A percentile compares a stretch with the other conserved stretches of the same genome.
Evolutionary conservation across 2,329 filamentous ascomycete species (phyloP).

Genomic region (Ramichloridium luteum): DNA sequence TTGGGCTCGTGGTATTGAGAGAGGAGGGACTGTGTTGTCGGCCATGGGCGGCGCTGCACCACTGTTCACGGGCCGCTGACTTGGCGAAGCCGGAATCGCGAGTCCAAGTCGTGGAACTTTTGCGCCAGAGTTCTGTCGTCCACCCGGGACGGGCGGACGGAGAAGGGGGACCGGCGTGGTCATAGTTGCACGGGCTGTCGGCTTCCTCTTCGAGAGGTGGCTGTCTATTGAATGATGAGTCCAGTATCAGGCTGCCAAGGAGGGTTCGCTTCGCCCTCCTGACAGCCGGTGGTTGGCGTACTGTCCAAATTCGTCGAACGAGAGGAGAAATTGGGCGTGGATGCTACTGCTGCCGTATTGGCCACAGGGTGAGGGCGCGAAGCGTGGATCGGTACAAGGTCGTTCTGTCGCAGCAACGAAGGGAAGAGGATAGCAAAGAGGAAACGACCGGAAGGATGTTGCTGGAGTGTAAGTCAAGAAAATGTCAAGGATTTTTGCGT

Average conservation of each 20-base stretch:
- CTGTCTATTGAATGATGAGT: slow-evolving; percentile 25
- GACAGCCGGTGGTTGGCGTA: slow-evolving; percentile 21
- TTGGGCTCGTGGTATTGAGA: slow-evolving; percentile 42
- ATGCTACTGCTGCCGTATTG: too few relatives aligned
- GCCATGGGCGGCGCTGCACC: slow-evolving; percentile 26
- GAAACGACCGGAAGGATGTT: too few relatives aligned
- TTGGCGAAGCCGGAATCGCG: slow-evolving; percentile 80
- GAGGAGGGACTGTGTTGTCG: slow-evolving; percentile 23
- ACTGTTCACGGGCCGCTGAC: slow-evolving; percentile 56
- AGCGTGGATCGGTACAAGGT: too few relatives aligned
- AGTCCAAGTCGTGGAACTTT: slow-evolving; percentile 64
- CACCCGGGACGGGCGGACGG: slow-evolving; percentile 67
- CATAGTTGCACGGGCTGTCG: slow-evolving; percentile 40
- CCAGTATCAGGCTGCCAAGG: slow-evolving; percentile 17
- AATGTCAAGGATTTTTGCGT: too few relatives aligned
- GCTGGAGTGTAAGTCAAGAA: too few relatives aligned
- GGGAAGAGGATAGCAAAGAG: too few relatives aligned
- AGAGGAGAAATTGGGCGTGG: too few relatives aligned
- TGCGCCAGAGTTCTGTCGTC: slow-evolving; percentile 32
- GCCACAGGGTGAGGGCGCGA: too few relatives aligned
- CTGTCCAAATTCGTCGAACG: too few relatives aligned
- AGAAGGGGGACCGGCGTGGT: slow-evolving; percentile 68
- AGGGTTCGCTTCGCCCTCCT: slow-evolving; percentile 18
- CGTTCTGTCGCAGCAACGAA: too few relatives aligned
- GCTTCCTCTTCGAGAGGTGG: slow-evolving; percentile 11